Evolutionary conservation across 768 basidiomycete species (phyloP).

Genomic region (Hygrophoropsis aurantiaca): DNA sequence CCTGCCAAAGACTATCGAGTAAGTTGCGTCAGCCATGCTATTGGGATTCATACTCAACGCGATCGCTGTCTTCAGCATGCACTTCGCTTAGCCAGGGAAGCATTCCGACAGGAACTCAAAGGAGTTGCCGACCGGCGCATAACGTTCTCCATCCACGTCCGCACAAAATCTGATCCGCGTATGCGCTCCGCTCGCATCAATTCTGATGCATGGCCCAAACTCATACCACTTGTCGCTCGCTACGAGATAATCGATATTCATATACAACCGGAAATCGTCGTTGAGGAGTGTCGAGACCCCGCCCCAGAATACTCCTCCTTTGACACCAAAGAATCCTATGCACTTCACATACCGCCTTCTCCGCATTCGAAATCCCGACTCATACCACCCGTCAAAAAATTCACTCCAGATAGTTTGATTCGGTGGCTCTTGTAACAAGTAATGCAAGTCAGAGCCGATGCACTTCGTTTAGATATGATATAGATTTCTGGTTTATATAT

Average conservation of each 20-base stretch:
- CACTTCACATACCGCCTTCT: slow-evolving; percentile 18
- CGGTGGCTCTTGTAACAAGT: too few relatives aligned
- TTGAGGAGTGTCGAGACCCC: slow-evolving; percentile 21
- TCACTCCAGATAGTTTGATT: too few relatives aligned
- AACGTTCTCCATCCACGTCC: slow-evolving; percentile 40
- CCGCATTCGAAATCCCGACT: neutral
- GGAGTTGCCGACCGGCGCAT: slow-evolving; percentile 40
- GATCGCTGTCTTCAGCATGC: slow-evolving; percentile 39
- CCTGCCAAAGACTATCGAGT: slow-evolving; percentile 45
- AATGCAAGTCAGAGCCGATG: too few relatives aligned
- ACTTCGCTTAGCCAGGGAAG: slow-evolving; percentile 47
- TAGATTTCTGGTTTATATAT: too few relatives aligned
- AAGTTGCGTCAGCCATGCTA: slow-evolving; percentile 9
- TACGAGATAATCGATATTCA: slow-evolving; percentile 50
- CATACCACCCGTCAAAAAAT: too few relatives aligned
- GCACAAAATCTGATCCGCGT: slow-evolving; percentile 29
- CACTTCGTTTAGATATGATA: too few relatives aligned
- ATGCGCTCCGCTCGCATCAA: slow-evolving; percentile 47
- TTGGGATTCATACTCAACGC: neutral
- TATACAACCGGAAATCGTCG: slow-evolving; percentile 32
- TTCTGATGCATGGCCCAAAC: slow-evolving; percentile 47
- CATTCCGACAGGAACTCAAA: slow-evolving; percentile 42
- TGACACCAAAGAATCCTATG: slow-evolving; percentile 9
- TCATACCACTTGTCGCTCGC: slow-evolving; percentile 39
- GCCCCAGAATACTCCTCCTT: slow-evolving; percentile 39